These are phyloP conservation scores for Penstemon davidsonii DNA, from an alignment of 257 asterid genomes.

Conservation along the genomic window DNA sequence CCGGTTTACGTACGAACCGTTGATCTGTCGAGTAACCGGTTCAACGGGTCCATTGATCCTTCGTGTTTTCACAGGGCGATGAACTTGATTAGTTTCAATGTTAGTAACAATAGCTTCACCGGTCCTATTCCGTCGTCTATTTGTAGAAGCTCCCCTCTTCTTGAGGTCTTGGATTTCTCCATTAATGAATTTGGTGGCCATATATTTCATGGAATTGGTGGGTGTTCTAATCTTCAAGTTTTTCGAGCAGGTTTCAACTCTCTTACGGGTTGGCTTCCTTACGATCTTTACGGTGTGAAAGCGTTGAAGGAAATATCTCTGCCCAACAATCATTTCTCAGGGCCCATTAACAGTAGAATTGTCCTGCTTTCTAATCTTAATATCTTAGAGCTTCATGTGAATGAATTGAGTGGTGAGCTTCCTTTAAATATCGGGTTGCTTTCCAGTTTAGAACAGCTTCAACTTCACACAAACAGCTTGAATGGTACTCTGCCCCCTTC, in stretches of 20 bases:
- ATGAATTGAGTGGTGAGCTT: slow-evolving; percentile 38
- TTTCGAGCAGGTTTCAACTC: slow-evolving; percentile 46
- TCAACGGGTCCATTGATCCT: slow-evolving; percentile 34
- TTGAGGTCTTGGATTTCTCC: slow-evolving; percentile 43
- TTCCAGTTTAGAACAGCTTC: slow-evolving; percentile 42
- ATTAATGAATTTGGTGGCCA: slow-evolving; percentile 37
- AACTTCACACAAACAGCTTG: slow-evolving; percentile 50
- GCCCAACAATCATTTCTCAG: slow-evolving; percentile 41
- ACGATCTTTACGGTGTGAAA: slow-evolving; percentile 29
- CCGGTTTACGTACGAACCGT: slow-evolving; percentile 17
- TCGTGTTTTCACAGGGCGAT: slow-evolving; percentile 18
- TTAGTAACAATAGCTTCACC: slow-evolving; percentile 44
- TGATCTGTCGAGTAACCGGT: slow-evolving; percentile 43
- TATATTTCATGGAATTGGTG: slow-evolving; percentile 22
- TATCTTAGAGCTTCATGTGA: slow-evolving; percentile 45
- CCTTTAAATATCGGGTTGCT: slow-evolving; percentile 42
- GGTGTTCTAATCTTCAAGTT: slow-evolving; percentile 30
- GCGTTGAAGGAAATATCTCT: slow-evolving; percentile 39
- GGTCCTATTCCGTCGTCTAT: slow-evolving; percentile 41
- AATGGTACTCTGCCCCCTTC: slow-evolving; percentile 49
- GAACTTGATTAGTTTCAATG: slow-evolving; percentile 34
- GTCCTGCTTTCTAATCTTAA: slow-evolving; percentile 31
- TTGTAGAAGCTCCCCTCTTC: slow-evolving; percentile 29
- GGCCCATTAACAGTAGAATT: slow-evolving; percentile 34
- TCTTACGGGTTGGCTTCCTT: slow-evolving; percentile 42